A percentile compares a stretch with the other conserved stretches of the same genome.
Conservation (phyloP, 805 yeast genomes). For the Saccharomyces mikatae region DNA sequence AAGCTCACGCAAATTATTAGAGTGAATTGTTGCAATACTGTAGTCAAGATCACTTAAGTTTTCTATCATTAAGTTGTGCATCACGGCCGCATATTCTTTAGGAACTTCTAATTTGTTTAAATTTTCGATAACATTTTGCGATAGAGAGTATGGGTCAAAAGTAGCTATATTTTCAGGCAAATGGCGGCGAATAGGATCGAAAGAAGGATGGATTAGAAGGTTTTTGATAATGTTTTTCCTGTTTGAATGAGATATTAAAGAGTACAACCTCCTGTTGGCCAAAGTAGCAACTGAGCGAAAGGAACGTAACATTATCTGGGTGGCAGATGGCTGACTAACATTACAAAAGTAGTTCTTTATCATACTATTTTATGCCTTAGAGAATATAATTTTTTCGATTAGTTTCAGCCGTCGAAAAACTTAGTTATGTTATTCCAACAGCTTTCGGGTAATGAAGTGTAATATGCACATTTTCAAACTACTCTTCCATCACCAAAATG, state of each 20-base stretch:
- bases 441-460: not conserved
- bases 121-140: constrained; percentile 9
- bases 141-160: constrained; percentile 19
- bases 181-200: constrained; percentile 12
- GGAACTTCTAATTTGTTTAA: constrained; percentile 7
- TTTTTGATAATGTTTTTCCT: not conserved
- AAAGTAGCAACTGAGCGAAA: not conserved
- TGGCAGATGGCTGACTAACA: not conserved
- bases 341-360: not conserved
- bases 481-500: not conserved
- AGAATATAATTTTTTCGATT: too few species aligned
- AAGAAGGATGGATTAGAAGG: constrained; percentile 11
- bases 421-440: not conserved
- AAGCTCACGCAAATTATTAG: constrained; percentile 19
- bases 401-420: not conserved
- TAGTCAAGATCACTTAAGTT: constrained; percentile 26
- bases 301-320: not conserved
- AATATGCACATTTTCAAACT: not conserved
- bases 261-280: not conserved
- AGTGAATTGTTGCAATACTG: constrained; percentile 27
- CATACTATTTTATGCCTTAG: too few species aligned
- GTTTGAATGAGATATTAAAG: not conserved
- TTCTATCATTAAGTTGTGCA: constrained; percentile 26
- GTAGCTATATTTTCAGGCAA: constrained; percentile 3
- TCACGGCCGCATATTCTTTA: constrained; percentile 7